Percentiles rank a stretch among this genome's conserved stretches.
phyloP scores from a whole-genome alignment of 2,329 filamentous ascomycete species.

The Fusarium sp. region DNA sequence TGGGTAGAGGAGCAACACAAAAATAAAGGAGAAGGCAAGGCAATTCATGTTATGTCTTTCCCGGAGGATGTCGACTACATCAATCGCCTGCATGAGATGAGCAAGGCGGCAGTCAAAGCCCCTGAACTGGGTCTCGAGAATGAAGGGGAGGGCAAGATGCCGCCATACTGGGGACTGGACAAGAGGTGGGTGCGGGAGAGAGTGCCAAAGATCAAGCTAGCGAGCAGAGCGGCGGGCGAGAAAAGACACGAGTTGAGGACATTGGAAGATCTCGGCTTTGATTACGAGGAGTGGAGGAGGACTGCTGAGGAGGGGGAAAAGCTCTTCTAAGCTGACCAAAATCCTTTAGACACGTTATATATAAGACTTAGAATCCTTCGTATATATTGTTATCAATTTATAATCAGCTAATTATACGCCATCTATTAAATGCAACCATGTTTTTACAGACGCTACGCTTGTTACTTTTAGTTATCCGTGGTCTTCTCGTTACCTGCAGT shows the following conservation, averaged over 20 bases:
- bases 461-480: conserved; percentile 21
- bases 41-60: conserved; percentile 56
- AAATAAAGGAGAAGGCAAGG: conserved; percentile 56
- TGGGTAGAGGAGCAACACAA: conserved; percentile 70
- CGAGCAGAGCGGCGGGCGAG: conserved; percentile 51
- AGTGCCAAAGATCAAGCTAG: conserved; percentile 56
- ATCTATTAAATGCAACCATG: background rate
- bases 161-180: conserved; percentile 55
- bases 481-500: conserved; percentile 20
- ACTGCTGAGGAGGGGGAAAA: conserved; percentile 33
- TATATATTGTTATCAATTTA: background rate
- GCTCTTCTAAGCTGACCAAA: conserved; percentile 10
- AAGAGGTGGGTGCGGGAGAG: conserved; percentile 54
- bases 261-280: conserved; percentile 54
- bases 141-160: conserved; percentile 51
- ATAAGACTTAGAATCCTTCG: background rate
- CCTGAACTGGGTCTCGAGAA: conserved; percentile 50
- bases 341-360: background rate
- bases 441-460: background rate
- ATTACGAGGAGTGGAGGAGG: conserved; percentile 50
- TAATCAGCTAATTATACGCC: background rate
- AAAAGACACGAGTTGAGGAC: conserved; percentile 49
- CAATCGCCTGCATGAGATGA: conserved; percentile 65
- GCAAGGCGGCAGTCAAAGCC: conserved; percentile 50
- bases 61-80: conserved; percentile 70